phyloP scores from a whole-genome alignment of 1,284 basidiomycete species.

The Pisolithus thermaeus region DNA sequence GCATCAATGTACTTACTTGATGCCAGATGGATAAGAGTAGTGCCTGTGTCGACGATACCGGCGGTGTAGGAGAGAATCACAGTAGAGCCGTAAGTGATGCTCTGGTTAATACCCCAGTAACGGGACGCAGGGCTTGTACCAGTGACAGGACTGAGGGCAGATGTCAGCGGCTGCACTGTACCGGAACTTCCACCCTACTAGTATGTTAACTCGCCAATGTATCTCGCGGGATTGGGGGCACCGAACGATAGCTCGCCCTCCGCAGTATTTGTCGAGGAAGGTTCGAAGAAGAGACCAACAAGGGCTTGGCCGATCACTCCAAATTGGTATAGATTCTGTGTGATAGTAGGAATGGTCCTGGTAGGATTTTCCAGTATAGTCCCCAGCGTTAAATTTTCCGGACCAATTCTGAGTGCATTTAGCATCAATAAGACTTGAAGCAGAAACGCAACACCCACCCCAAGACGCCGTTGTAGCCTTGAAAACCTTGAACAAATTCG shows the following conservation, averaged over 20 bases:
- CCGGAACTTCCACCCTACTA: too few species aligned
- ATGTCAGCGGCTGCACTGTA: too few species aligned
- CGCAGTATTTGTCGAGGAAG: constrained; percentile 24
- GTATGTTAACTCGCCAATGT: constrained; percentile 15
- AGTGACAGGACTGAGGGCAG: constrained; percentile 30
- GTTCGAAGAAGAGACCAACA: constrained; percentile 47
- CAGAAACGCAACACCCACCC: too few species aligned
- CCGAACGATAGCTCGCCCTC: constrained; percentile 47
- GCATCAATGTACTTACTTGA: constrained; percentile 21
- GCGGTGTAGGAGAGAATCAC: constrained; percentile 34
- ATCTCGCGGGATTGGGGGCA: constrained; percentile 40
- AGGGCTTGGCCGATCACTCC: constrained; percentile 28
- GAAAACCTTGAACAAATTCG: neutral
- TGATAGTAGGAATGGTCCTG: neutral
- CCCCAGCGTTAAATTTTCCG: neutral
- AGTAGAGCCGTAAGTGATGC: constrained; percentile 39
- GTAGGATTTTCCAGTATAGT: neutral
- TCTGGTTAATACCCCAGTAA: constrained; percentile 55
- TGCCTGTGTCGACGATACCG: constrained; percentile 58
- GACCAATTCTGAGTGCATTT: too few species aligned
- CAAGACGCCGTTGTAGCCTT: too few species aligned
- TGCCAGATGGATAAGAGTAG: constrained; percentile 39
- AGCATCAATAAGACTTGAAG: too few species aligned
- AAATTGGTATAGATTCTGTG: neutral
- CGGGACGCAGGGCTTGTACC: constrained; percentile 37